These are phyloP conservation scores for Camillea tinctor DNA, from an alignment of 2,329 filamentous ascomycete genomes.

Conservation along the genomic window DNA sequence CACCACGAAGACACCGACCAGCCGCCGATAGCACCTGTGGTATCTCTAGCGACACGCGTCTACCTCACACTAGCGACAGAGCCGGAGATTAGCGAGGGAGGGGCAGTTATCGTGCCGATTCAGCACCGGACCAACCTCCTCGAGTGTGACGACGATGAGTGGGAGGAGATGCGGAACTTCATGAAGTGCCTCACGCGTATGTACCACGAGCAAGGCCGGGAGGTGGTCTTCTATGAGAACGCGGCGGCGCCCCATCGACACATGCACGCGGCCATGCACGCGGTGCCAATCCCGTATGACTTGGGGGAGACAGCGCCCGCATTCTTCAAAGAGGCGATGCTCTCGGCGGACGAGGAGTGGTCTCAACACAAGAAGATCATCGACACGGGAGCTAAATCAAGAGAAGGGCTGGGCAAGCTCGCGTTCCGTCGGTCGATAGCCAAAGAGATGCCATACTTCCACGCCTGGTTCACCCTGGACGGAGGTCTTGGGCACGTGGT, in stretches of 20 bases:
- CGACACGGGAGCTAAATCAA: slow-evolving; percentile 69
- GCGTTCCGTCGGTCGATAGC: slow-evolving; percentile 82
- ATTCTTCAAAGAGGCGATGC: slow-evolving; percentile 93
- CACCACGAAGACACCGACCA: slow-evolving; percentile 78
- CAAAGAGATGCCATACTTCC: slow-evolving; percentile 98
- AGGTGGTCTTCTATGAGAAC: slow-evolving; percentile 97
- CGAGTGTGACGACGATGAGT: slow-evolving; percentile 99
- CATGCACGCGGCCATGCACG: slow-evolving; percentile 81
- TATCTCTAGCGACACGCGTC: slow-evolving; percentile 81
- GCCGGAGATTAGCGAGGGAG: slow-evolving; percentile 80
- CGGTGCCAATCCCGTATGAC: slow-evolving; percentile 83
- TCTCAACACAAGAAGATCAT: slow-evolving; percentile 93
- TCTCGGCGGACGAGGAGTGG: slow-evolving; percentile 89
- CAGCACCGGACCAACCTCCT: slow-evolving; percentile 85
- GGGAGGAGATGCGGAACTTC: slow-evolving; percentile 98
- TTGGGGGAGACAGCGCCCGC: slow-evolving; percentile 90
- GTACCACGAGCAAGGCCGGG: slow-evolving; percentile 90
- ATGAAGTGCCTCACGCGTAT: slow-evolving; percentile 95
- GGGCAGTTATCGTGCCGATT: slow-evolving; percentile 85
- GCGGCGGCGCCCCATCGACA: slow-evolving; percentile 77
- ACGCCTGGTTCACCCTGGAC: slow-evolving; percentile 92
- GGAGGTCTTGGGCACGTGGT: slow-evolving; percentile 91
- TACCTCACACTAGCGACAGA: slow-evolving; percentile 88
- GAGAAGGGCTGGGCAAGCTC: slow-evolving; percentile 69
- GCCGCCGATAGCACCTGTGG: slow-evolving; percentile 77